A percentile compares a stretch with the other conserved stretches of the same genome.
Evolutionary conservation across 257 asterid genomes (phyloP).

Genomic region (Nicotiana paniculata): DNA sequence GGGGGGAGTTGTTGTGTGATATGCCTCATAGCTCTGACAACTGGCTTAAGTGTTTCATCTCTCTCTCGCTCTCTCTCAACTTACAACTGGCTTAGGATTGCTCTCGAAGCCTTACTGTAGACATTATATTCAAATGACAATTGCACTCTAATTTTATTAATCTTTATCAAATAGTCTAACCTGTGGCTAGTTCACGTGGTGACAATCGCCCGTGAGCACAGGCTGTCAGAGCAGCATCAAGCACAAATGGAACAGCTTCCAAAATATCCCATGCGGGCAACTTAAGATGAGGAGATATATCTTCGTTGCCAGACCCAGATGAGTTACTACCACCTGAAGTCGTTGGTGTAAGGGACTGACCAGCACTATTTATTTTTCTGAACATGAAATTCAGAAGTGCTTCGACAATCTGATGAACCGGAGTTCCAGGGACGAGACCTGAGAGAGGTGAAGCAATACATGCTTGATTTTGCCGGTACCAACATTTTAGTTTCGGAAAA

Average conservation of each 20-base stretch:
- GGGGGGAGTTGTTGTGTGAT: background rate
- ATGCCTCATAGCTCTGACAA: background rate
- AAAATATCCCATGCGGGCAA: constrained; percentile 98
- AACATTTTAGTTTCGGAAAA: constrained; percentile 79
- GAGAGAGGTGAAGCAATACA: constrained; percentile 83
- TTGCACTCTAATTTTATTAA: too few species aligned
- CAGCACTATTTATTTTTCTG: constrained; percentile 59
- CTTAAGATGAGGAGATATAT: constrained; percentile 53
- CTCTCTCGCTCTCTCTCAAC: too few species aligned
- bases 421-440: constrained; percentile 83
- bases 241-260: constrained; percentile 92
- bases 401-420: constrained; percentile 84
- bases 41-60: background rate
- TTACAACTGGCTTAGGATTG: background rate
- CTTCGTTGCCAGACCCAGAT: constrained; percentile 65
- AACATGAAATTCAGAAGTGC: constrained; percentile 81
- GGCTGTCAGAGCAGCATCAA: constrained; percentile 96
- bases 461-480: constrained; percentile 89
- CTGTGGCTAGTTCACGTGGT: constrained; percentile 95
- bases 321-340: constrained; percentile 73
- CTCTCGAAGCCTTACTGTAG: background rate
- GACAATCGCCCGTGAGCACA: constrained; percentile 81
- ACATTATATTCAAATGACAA: background rate
- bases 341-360: constrained; percentile 51
- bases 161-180: constrained; percentile 25